phyloP scores from a whole-genome alignment of 2,329 filamentous ascomycete genomes.

The Trichoderma koningiopsis region DNA sequence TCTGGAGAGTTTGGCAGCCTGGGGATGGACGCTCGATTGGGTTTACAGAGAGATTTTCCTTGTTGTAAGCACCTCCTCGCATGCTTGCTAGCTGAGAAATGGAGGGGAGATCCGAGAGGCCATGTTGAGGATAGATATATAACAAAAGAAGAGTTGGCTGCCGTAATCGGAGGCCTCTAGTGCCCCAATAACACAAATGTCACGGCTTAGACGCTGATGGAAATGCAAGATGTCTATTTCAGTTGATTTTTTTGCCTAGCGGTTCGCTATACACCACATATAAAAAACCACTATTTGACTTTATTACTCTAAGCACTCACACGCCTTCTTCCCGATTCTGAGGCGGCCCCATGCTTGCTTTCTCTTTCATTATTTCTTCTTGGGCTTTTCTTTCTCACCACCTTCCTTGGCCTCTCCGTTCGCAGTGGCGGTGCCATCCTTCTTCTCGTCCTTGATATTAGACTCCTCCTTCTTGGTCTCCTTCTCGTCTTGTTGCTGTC shows the following conservation, averaged over 20 bases:
- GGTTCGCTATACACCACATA: slow-evolving; percentile 18
- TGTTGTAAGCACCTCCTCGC: slow-evolving; percentile 90
- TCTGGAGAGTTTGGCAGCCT: slow-evolving; percentile 52
- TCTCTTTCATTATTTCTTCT: slow-evolving; percentile 43
- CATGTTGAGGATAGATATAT: slow-evolving; percentile 59
- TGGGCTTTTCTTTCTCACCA: slow-evolving; percentile 60
- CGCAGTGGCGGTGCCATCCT: slow-evolving; percentile 49
- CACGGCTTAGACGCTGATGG: neutral
- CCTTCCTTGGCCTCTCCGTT: slow-evolving; percentile 53
- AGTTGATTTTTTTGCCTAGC: slow-evolving; percentile 8
- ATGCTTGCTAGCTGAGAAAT: slow-evolving; percentile 72
- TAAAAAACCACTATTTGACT: slow-evolving; percentile 8
- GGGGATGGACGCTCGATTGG: slow-evolving; percentile 41
- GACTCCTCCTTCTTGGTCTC: slow-evolving; percentile 78
- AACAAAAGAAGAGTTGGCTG: slow-evolving; percentile 69
- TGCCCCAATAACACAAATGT: slow-evolving; percentile 13
- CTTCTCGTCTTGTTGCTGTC: slow-evolving; percentile 94
- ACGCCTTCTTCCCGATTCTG: neutral
- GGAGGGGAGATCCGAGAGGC: slow-evolving; percentile 56
- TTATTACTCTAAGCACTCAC: slow-evolving; percentile 2
- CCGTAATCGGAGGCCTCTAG: slow-evolving; percentile 57
- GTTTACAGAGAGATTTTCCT: slow-evolving; percentile 45
- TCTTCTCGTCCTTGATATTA: slow-evolving; percentile 62
- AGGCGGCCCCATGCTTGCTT: neutral
- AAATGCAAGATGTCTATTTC: neutral